Evolutionary conservation across 2,329 filamentous ascomycete genomes (phyloP), one percentile per base, ranked within the genome.

Genomic region (Clonostachys sp.): DNA sequence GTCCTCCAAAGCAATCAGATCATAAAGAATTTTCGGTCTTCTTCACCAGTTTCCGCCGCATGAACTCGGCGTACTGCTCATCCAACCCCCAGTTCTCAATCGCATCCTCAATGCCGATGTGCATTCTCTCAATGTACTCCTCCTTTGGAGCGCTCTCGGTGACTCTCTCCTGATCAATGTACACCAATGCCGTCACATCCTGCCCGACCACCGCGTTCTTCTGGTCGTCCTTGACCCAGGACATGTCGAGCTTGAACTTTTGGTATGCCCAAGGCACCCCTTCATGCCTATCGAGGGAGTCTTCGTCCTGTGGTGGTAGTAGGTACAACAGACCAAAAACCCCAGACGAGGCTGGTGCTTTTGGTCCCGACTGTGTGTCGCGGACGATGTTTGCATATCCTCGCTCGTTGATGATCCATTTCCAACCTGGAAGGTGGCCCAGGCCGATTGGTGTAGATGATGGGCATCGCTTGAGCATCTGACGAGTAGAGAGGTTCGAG

Each of bases 301-400:
- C 57, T 59, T 84, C 80, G 55, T 86, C 82, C 2, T 55, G 45
- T 0, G 63, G 55, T 6, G 70, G 61, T 0, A 86, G 65, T 6
- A 65, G 62, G 58, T 84, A 86, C 16, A 84, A 62, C 3, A 84
- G 60, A 5, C 81, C 81, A 61, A 78, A 82, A 35, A 83, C 75
- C 46, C 77, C 72, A 12, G 43, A 43, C 5, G 20, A 10, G 17
- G 35, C 24, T 12, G 44, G 16, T 14, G 30, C 12, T 7, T 8
- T 6, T 13, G 45, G 6, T 3, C 14, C 43, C 14, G 38, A 41
- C 5, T 20, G 16, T 16, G 36, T 14, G 20, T 18, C 10, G n/a
- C 56, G 59, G 24, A 82, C 74, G n/a, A 89, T 68, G 58, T 88
- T 89, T 38, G 86, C 86, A 59, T 83, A 87, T 13, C 84, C 84